phyloP scores from a whole-genome alignment of 768 basidiomycete genomes.

The Serendipita indica region DNA sequence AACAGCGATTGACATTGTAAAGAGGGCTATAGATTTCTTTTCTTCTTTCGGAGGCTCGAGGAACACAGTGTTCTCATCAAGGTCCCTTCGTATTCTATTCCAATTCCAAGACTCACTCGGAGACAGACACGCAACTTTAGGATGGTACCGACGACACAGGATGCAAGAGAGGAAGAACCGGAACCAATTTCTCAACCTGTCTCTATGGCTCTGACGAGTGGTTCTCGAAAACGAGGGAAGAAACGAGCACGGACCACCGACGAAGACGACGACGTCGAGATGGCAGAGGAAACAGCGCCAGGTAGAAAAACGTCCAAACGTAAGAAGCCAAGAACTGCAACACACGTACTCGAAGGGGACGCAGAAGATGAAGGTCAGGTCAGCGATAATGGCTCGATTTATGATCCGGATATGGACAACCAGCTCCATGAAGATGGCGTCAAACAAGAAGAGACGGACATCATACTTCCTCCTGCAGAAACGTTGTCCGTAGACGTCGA shows the following conservation, averaged over 20 bases:
- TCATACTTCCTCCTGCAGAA: not conserved
- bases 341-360: not conserved
- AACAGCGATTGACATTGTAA: not conserved
- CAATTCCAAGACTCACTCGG: not conserved
- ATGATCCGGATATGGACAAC: not conserved
- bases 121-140: not conserved
- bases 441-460: not conserved
- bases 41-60: constrained; percentile 4
- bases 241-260: not conserved
- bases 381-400: not conserved
- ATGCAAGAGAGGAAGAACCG: too few species aligned
- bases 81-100: not conserved
- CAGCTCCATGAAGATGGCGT: not conserved
- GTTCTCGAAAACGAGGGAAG: not conserved
- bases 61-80: not conserved
- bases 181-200: too few species aligned
- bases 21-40: not conserved
- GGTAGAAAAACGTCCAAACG: not conserved
- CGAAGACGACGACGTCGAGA: not conserved
- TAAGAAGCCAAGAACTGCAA: not conserved
- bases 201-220: too few species aligned
- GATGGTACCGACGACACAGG: not conserved
- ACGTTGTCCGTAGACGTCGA: constrained; percentile 32
- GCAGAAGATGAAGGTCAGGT: not conserved
- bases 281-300: not conserved